phyloP scores from a whole-genome alignment of 2,329 filamentous ascomycete species.

The Ceratocystis colombiana region DNA sequence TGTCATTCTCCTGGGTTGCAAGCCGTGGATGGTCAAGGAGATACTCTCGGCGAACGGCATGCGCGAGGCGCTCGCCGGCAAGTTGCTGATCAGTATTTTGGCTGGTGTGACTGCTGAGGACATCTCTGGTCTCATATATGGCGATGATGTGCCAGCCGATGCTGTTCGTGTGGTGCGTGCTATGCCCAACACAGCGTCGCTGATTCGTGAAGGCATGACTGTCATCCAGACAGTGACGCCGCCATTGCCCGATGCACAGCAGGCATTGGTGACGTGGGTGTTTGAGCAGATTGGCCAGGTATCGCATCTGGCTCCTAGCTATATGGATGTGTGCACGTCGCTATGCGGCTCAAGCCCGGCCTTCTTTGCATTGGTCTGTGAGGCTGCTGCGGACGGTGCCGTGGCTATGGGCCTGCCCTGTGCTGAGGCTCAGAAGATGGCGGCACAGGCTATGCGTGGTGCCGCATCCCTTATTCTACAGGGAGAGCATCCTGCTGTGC shows the following conservation, averaged over 20 bases:
- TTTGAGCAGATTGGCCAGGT: slow-evolving; percentile 65
- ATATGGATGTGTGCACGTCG: slow-evolving; percentile 64
- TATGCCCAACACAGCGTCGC: slow-evolving; percentile 75
- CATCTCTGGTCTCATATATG: slow-evolving; percentile 55
- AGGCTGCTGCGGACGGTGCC: slow-evolving; percentile 65
- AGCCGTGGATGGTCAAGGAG: slow-evolving; percentile 62
- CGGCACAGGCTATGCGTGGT: slow-evolving; percentile 67
- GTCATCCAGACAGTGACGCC: slow-evolving; percentile 57
- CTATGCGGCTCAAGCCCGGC: slow-evolving; percentile 66
- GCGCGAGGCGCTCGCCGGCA: slow-evolving; percentile 61
- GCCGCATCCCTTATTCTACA: slow-evolving; percentile 57
- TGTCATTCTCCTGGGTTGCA: slow-evolving; percentile 68
- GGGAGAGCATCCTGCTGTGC: slow-evolving; percentile 64
- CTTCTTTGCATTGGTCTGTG: slow-evolving; percentile 65
- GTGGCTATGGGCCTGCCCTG: slow-evolving; percentile 69
- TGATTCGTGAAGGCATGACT: slow-evolving; percentile 73
- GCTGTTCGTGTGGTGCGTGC: slow-evolving; percentile 60
- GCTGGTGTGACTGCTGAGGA: slow-evolving; percentile 64
- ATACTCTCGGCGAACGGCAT: slow-evolving; percentile 60
- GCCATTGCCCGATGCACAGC: slow-evolving; percentile 44
- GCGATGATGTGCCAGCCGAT: slow-evolving; percentile 36
- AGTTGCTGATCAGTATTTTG: slow-evolving; percentile 71
- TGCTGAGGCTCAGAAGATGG: slow-evolving; percentile 64
- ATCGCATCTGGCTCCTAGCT: slow-evolving; percentile 52
- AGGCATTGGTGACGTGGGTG: slow-evolving; percentile 60